phyloP scores from a whole-genome alignment of 2,329 filamentous ascomycete genomes.

The Immersiporthe knoxdaviesiana region DNA sequence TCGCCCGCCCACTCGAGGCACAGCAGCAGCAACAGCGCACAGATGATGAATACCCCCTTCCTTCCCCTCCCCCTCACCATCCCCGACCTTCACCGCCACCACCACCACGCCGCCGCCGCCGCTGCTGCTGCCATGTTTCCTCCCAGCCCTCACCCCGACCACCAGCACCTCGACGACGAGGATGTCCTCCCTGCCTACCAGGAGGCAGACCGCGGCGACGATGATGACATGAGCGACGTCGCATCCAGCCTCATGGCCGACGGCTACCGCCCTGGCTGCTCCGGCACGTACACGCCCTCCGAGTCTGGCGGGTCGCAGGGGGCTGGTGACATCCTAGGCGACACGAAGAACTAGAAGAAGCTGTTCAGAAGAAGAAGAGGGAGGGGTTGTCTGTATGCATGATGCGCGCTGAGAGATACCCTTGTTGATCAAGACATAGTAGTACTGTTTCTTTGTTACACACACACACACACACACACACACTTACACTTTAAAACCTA shows the following conservation, averaged over 20 bases:
- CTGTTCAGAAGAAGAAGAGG: not conserved
- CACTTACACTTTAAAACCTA: not conserved
- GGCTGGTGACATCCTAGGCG: slow-evolving; percentile 31
- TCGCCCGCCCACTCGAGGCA: slow-evolving; percentile 8
- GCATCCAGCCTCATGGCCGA: slow-evolving; percentile 46
- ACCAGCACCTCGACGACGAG: slow-evolving; percentile 31
- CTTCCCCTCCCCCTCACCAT: slow-evolving; percentile 16
- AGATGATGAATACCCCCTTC: too few relatives aligned
- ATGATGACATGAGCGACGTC: slow-evolving; percentile 33
- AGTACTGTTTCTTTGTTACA: slow-evolving; percentile 16
- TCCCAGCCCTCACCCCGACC: slow-evolving; percentile 33
- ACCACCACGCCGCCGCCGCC: slow-evolving; percentile 36
- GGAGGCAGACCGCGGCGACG: slow-evolving; percentile 34
- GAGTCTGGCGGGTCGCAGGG: slow-evolving; percentile 29
- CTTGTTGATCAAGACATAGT: slow-evolving; percentile 18
- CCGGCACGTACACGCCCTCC: slow-evolving; percentile 34
- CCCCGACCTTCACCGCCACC: slow-evolving; percentile 35
- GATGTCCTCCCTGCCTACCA: slow-evolving; percentile 50
- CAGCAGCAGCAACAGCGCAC: slow-evolving; percentile 11
- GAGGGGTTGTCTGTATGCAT: not conserved
- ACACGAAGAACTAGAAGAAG: slow-evolving; percentile 33
- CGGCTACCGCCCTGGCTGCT: slow-evolving; percentile 45
- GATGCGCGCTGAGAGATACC: slow-evolving; percentile 21
- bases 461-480: slow-evolving; percentile 3
- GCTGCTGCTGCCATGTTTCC: slow-evolving; percentile 35